These are phyloP conservation scores for Talaromyces albobiverticillius DNA, from an alignment of 2,329 filamentous ascomycete genomes.

Conservation along the genomic window DNA sequence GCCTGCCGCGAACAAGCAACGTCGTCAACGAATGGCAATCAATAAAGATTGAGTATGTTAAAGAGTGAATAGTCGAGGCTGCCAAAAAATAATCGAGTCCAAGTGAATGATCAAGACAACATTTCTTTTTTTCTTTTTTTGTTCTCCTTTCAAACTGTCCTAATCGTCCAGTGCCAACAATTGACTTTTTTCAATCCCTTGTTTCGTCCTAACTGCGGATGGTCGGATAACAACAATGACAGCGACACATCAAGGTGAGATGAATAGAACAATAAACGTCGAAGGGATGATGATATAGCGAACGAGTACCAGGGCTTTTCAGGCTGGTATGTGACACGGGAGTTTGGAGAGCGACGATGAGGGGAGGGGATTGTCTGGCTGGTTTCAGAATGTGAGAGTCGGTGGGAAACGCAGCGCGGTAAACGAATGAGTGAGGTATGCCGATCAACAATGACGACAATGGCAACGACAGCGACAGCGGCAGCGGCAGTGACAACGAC, in stretches of 20 bases:
- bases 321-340: background rate
- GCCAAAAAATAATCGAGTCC: background rate
- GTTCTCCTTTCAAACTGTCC: background rate
- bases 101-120: background rate
- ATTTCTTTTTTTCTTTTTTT: constrained; percentile 2
- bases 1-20: constrained; percentile 16
- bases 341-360: background rate
- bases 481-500: background rate
- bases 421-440: background rate
- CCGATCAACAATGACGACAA: background rate
- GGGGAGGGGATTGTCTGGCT: constrained; percentile 4
- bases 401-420: background rate
- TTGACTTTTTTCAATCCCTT: background rate
- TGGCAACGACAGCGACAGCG: background rate
- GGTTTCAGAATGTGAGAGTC: constrained; percentile 15
- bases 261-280: background rate
- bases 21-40: constrained; percentile 5
- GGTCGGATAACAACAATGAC: background rate
- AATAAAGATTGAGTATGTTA: background rate
- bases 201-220: background rate
- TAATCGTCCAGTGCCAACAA: background rate
- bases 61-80: background rate
- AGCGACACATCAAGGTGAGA: background rate
- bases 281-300: background rate
- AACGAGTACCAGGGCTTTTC: background rate